Base-by-base conservation (phyloP, 768 basidiomycete species). In the Exidia glandulosa region DNA sequence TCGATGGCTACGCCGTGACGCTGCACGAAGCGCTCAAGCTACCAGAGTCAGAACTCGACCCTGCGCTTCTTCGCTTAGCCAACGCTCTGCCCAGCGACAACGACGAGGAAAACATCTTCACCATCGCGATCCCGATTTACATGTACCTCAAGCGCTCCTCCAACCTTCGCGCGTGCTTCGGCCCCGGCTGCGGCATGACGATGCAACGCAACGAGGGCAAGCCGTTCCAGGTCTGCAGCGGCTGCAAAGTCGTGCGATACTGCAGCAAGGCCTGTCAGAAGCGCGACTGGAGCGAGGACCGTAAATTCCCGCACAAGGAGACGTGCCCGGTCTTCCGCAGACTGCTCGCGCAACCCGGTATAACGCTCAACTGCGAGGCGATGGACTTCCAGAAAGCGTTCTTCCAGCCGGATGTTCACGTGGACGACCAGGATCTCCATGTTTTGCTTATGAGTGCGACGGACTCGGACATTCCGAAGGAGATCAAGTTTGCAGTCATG, bases 251-350 rank as follows among this genome's bases (percentile, higher is more conserved):
- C 16, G 68, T 63, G 32, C 69, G 64, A 33, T 81, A 81, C 59
- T 81, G 79, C 61, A 77, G 76, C 12, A 63, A 60, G 57, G 72
- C 64, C 2, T 81, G 80, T 59, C 80, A 81, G 63, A 75, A 70
- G 61, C 65, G 68, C 45, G 73, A 80, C 56, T 81, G 80, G 80
- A 77, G 59, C 23, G 6, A 14, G 41, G 41, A 19, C 9, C 41
- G 19, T 12, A 19, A 19, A 6, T 45, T 13, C 19, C 41, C 19
- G 16, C 41, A 45, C 16, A 45, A 19, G 23, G 41, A 45, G 6
- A 19, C 23, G 19, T 45, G 41, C 23, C 41, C 41, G 41, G 23
- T 1, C 16, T 23, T 45, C 41, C 9, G 41, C 36, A 10, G 36
- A 10, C 41, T 45, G 41, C n/a, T n/a, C n/a, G n/a, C n/a, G n/a